Evolutionary conservation across 805 yeast species (phyloP), one percentile per base, ranked within the genome.

Genomic region (Grigorovia jiainica): DNA sequence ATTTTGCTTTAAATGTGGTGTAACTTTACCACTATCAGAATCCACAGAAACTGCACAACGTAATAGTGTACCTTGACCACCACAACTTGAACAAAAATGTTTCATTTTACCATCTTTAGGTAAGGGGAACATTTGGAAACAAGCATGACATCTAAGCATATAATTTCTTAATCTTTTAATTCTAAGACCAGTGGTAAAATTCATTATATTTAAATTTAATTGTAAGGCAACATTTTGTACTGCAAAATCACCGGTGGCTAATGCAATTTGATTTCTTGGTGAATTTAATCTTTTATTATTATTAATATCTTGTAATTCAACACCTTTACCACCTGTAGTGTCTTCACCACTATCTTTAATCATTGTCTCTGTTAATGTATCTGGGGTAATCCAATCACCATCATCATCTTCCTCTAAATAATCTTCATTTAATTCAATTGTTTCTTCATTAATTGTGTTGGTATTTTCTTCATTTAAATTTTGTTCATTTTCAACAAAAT

Each of bases 141-240:
- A 92, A 0, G 97, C 99, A 62, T 92, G 96, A 63, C 99, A 92
- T 64, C 99, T 73, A 57, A 85, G 73, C 97, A 90, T 90, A 61
- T 86, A 89, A 66, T 82, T 86, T 60, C 95, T 75, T 27, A 92
- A 82, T 59, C 85, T 76, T 50, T 77, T 82, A 63, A 92, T 89
- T 53, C 81, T 87, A 48, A 79, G 68, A 17, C 98, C 98, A 1
- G 89, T 77, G 66, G 76, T 72, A 19, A 84, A 70, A 62, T 89
- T 89, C 78, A 92, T 82, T 51, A 90, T 69, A 50, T 85, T 82
- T 44, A 92, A 63, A 5, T 96, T 96, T 52, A 92, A 72, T 62
- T 90, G 97, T 66, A 92, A 71, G 1, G 95, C 76, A 13, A 89
- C 95, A 63, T 92, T 92, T 63, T 92, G 99, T 55, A 90, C 86